Evolutionary conservation across 208 protist species (phyloP).

Genomic region (Lotmaria passim): DNA sequence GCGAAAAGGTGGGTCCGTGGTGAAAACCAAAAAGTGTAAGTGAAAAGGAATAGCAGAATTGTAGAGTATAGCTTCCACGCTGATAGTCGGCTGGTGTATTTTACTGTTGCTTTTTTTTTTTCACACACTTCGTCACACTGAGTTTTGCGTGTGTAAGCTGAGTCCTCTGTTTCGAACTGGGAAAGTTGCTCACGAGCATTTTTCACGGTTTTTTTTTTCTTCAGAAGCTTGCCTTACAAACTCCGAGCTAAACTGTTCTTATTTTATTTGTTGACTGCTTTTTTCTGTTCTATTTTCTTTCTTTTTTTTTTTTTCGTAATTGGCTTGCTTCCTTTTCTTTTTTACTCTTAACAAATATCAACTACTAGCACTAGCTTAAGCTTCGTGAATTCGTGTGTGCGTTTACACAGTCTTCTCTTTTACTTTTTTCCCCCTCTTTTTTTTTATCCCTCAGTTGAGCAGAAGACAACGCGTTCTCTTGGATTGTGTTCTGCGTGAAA

Average conservation of each 20-base stretch:
- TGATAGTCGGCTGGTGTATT: slow-evolving; percentile 4
- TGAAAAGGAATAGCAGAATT: neutral
- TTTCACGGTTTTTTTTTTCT: neutral
- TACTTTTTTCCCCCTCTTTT: slow-evolving; percentile 8
- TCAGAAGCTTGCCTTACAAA: neutral
- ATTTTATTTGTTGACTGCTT: neutral
- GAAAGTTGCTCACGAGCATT: neutral
- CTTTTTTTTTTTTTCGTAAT: slow-evolving; percentile 16
- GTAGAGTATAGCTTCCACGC: neutral
- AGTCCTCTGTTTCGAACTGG: neutral
- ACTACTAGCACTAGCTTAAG: slow-evolving; percentile 2
- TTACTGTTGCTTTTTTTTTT: neutral
- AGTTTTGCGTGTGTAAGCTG: too few species aligned
- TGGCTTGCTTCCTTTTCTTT: neutral
- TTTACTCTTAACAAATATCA: neutral
- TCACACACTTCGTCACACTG: too few species aligned
- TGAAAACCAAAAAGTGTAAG: neutral
- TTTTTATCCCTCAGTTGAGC: slow-evolving; percentile 6
- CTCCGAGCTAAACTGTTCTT: neutral
- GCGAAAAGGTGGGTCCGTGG: too few species aligned
- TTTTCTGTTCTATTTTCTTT: slow-evolving; percentile 2
- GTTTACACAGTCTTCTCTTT: neutral
- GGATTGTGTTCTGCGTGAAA: too few species aligned
- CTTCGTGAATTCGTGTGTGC: neutral
- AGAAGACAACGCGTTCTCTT: neutral